Percentiles rank a stretch among this genome's conserved stretches.
Evolutionary conservation across 345 rosid genomes (phyloP).

Genomic region (Brassica nigra): DNA sequence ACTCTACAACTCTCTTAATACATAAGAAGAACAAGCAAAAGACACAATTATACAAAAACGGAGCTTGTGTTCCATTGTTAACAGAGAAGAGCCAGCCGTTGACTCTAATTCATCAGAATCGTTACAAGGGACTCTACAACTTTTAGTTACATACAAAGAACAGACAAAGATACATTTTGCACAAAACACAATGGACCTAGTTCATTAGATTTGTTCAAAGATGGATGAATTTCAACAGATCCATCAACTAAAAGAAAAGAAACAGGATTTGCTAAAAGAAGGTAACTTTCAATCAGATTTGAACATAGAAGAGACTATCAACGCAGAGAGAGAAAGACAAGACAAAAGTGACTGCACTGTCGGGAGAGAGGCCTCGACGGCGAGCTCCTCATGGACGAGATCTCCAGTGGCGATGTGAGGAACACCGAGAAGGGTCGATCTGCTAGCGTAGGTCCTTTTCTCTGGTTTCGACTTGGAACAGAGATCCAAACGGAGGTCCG

Average conservation of each 20-base stretch:
- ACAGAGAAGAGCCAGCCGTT: background rate
- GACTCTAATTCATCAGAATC: constrained; percentile 30
- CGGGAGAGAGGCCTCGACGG: constrained; percentile 73
- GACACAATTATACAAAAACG: no score
- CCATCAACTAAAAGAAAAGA: background rate
- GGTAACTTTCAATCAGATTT: background rate
- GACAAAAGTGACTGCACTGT: constrained; percentile 44
- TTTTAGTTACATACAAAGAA: no score
- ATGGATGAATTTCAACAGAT: background rate
- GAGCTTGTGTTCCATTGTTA: no score
- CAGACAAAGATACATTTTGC: background rate
- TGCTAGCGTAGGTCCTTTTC: constrained; percentile 95
- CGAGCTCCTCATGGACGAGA: constrained; percentile 87
- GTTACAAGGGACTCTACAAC: background rate
- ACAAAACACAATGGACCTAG: no score
- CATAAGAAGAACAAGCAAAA: no score
- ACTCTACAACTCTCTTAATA: background rate
- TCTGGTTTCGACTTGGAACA: no score
- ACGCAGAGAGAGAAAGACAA: background rate
- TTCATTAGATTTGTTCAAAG: constrained; percentile 15
- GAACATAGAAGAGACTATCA: background rate
- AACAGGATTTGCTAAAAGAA: background rate
- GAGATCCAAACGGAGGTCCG: no score
- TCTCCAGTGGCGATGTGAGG: constrained; percentile 97
- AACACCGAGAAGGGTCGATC: constrained; percentile 73